Evolutionary conservation across 164 flowering plant genomes (phyloP), one percentile per base, ranked within the genome.

Genomic region (Vitis labrusca): DNA sequence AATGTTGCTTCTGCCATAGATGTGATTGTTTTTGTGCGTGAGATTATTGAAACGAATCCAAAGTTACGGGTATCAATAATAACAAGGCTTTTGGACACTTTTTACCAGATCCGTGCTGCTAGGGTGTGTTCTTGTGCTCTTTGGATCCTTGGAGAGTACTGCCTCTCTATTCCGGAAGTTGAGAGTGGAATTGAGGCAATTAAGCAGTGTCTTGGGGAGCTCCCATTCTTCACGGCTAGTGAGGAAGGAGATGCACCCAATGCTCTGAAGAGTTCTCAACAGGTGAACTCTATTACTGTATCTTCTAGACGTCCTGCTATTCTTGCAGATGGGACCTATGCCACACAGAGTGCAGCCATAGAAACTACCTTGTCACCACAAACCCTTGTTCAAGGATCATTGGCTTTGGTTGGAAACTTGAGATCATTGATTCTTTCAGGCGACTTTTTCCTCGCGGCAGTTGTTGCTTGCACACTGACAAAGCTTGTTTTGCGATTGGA

Each of bases 261-360:
- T 69, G 50, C 92, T 76, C 71, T 87, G 44, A 91, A 94, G 74
- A 82, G 71, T 54, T 7, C 84, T 30, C 97, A 81, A 68, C 92
- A 80, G 70, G 91, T 82, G 17, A 90, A 55, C 53, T 73, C 89
- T 5, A 75, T 77, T 27, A 87, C 94, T 62, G 84, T 86, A 12
- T 92, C 99, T 63, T 94, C 97, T 47, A 85, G 86, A 66, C 86
- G 95, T 74, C 99, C 99, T 1, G 93, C 88, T 3, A 80, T 94
- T 68, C 97, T 92, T 81, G 92, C 99, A 6, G 99, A 94, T 84
- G 99, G 98, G 56, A 94, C 97, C 55, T 94, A 94, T 79, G 99
- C 97, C 9, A 91, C 97, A 11, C 99, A 94, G 72, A 92, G 97
- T 86, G 99, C 97, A 71, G 99, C 95, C 32, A 80, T 88, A 8